Conservation (phyloP, 306 rosid genomes). For the Prunus armeniaca region DNA sequence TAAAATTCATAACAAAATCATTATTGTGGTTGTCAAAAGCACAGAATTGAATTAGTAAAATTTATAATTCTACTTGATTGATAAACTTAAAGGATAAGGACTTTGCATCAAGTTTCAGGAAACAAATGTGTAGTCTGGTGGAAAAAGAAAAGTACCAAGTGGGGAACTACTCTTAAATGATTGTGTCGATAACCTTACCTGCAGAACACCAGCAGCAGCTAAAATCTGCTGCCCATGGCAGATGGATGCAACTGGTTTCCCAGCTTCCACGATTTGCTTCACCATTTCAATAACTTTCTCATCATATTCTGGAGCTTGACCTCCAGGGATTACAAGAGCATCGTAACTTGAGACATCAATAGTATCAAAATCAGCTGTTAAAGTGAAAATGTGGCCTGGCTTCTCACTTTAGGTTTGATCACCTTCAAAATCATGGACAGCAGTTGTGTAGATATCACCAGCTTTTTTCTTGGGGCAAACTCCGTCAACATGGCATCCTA, state of each 20-base stretch:
- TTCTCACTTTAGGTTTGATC: constrained; percentile 83
- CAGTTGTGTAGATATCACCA: constrained; percentile 74
- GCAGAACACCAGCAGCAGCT: constrained; percentile 76
- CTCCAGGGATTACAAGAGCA: constrained; percentile 56
- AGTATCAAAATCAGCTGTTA: constrained; percentile 58
- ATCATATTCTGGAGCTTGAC: constrained; percentile 52
- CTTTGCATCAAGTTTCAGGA: not conserved
- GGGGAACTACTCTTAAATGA: not conserved
- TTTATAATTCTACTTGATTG: not conserved
- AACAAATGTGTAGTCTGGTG: not conserved
- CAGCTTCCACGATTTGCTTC: constrained; percentile 44
- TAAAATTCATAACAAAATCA: too few relatives aligned
- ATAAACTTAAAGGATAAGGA: not conserved
- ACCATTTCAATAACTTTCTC: constrained; percentile 33
- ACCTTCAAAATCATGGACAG: constrained; percentile 90
- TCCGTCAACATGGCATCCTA: too few relatives aligned
- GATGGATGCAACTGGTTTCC: constrained; percentile 55
- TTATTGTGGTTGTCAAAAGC: not conserved
- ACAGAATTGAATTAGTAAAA: not conserved
- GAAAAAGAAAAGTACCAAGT: not conserved
- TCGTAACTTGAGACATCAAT: constrained; percentile 60
- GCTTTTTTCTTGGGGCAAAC: too few relatives aligned
- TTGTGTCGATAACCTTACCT: constrained; percentile 43
- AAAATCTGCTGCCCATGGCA: constrained; percentile 76
- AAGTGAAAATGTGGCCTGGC: constrained; percentile 64